Evolutionary conservation across 441 rosid species (phyloP).

Genomic region (Dalechampia spathulata): DNA sequence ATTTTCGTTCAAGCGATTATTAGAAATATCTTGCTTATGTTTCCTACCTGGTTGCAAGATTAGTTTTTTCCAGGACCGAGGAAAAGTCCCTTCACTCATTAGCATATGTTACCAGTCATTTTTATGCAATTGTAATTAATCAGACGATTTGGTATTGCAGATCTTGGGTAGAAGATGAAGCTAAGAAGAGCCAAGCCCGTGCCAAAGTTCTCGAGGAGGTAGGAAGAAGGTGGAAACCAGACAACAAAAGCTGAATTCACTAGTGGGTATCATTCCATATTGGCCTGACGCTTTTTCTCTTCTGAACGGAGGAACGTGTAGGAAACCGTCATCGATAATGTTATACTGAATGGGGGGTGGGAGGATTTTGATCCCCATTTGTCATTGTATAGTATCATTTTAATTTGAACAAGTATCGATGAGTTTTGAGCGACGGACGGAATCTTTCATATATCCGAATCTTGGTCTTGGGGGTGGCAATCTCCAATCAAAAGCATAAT

Average conservation of each 20-base stretch:
- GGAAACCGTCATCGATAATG: neutral
- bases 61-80: neutral
- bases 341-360: neutral
- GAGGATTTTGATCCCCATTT: neutral
- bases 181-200: slow-evolving; percentile 78
- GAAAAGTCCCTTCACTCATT: neutral
- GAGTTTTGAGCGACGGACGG: no score
- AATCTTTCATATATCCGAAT: no score
- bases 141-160: slow-evolving; percentile 36
- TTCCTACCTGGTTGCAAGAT: neutral
- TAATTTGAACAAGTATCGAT: no score
- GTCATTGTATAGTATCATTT: no score
- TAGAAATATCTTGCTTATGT: neutral
- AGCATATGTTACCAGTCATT: neutral
- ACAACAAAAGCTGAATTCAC: slow-evolving; percentile 29
- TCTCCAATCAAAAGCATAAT: no score
- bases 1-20: neutral
- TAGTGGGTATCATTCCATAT: slow-evolving; percentile 1
- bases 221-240: slow-evolving; percentile 87
- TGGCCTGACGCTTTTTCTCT: neutral
- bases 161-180: slow-evolving; percentile 93
- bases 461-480: no score
- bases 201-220: slow-evolving; percentile 84
- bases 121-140: neutral
- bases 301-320: neutral